These are phyloP conservation scores for Tricholoma furcatifolium DNA, from an alignment of 768 basidiomycete species.

Conservation along the genomic window DNA sequence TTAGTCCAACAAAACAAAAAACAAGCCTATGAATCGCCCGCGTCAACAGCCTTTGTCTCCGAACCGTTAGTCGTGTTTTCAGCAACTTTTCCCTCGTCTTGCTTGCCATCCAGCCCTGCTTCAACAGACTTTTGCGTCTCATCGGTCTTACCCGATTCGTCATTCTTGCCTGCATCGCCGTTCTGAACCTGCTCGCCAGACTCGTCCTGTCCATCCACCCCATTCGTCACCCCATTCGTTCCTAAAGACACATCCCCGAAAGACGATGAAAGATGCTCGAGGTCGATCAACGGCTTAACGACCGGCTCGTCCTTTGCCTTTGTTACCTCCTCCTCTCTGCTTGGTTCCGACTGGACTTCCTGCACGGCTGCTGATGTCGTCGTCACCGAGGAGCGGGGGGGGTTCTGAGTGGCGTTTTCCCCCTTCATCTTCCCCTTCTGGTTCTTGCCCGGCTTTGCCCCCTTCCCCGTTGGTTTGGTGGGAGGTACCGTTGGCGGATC, in stretches of 20 bases:
- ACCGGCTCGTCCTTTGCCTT: not conserved
- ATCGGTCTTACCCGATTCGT: not conserved
- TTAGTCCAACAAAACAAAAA: not conserved
- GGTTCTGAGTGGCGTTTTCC: not conserved
- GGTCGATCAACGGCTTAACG: slow-evolving; percentile 4
- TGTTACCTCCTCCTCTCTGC: not conserved
- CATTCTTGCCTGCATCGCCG: not conserved
- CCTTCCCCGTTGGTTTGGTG: slow-evolving; percentile 1
- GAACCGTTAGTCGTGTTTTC: not conserved
- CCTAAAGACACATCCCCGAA: not conserved
- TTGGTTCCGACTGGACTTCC: no score
- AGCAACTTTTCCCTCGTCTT: not conserved
- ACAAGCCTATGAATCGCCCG: slow-evolving; percentile 3
- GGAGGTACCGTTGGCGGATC: not conserved
- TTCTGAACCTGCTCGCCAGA: not conserved
- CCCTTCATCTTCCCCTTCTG: not conserved
- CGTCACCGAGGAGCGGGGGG: no score
- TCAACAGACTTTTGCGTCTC: not conserved
- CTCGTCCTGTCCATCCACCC: not conserved
- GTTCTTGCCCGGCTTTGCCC: not conserved
- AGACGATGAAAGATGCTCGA: not conserved
- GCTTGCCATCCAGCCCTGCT: not conserved
- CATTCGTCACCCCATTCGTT: not conserved
- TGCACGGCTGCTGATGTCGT: no score
- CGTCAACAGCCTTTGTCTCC: not conserved